Conservation (phyloP, 2,329 filamentous ascomycete genomes). For the Tolypocladium ophioglossoides region DNA sequence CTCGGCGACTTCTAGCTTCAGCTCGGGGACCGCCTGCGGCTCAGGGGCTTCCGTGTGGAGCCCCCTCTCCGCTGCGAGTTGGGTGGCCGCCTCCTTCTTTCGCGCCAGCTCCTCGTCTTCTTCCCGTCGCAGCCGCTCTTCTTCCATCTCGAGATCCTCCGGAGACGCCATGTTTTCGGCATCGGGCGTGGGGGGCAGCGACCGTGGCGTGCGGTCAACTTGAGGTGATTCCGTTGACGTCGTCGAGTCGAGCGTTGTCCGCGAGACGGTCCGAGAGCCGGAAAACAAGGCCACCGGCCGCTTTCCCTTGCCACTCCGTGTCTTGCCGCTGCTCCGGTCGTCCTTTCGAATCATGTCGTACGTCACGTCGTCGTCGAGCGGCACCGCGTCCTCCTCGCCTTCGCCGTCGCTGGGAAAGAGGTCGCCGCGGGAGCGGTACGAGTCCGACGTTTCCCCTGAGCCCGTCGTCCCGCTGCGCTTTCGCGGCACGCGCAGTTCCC, state of each 20-base stretch:
- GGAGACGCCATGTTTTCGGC: slow-evolving; percentile 32
- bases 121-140: slow-evolving; percentile 36
- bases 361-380: slow-evolving; percentile 85
- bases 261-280: slow-evolving; percentile 43
- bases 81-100: slow-evolving; percentile 40
- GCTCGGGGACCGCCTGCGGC: slow-evolving; percentile 5
- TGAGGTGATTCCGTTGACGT: slow-evolving; percentile 22
- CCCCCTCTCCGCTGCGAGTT: slow-evolving; percentile 39
- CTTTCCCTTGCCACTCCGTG: slow-evolving; percentile 50
- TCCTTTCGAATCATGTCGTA: slow-evolving; percentile 71
- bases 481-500: slow-evolving; percentile 18
- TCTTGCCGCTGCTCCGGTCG: slow-evolving; percentile 53
- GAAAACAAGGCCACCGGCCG: slow-evolving; percentile 26
- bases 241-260: slow-evolving; percentile 42
- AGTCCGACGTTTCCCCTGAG: slow-evolving; percentile 75
- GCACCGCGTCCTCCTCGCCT: slow-evolving; percentile 88
- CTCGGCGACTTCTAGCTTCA: slow-evolving; percentile 18
- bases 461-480: slow-evolving; percentile 69
- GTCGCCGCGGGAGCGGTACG: slow-evolving; percentile 78
- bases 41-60: slow-evolving; percentile 19
- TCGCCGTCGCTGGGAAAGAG: slow-evolving; percentile 78
- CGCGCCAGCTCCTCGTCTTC: slow-evolving; percentile 43
- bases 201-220: slow-evolving; percentile 13
- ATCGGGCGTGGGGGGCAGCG: slow-evolving; percentile 23
- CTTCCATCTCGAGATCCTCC: slow-evolving; percentile 42